Evolutionary conservation across 371 early-diverging fungal species (phyloP), one percentile per base, ranked within the genome.

Genomic region (Mortierella sp.): DNA sequence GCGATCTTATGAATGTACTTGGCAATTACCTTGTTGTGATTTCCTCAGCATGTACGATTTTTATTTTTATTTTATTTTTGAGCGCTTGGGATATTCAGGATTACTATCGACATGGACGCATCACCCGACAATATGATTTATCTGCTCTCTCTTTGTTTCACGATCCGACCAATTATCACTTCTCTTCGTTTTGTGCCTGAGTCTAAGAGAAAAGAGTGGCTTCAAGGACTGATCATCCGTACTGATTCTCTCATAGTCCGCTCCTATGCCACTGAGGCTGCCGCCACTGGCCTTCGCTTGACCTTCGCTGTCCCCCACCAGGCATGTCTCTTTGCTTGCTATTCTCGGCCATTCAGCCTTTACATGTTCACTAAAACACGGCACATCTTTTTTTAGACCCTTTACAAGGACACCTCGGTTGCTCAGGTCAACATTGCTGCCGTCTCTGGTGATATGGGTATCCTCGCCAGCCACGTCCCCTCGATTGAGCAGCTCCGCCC

Each of bases 391-490:
- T 33, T 62, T 2, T 67, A 92, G 92, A 79, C 94, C 64, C 73
- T 97, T 62, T 89, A 94, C 87, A 92, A 93, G 85, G 89, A 90
- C 73, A 74, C 84, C 66, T 91, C 92, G 79, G 97, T 96, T 67
- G 91, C 93, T 66, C 97, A 97, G 87, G 97, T 99, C 79, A 97
- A 99, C 89, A 85, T 98, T 84, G 89, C 97, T 58, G 94, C 97
- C 45, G 92, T 95, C 52, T 94, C 96, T 62, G 99, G 99, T 76
- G 97, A 97, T 84, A 95, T 99, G 95, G 99, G 98, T 97, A 94
- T 99, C 79, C 92, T 99, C 59, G 97, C 97, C 83, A 94, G 95
- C 89, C 99, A 99, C 92, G 97, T 98, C 70, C 97, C 98, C 38
- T 92, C 95, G 63, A 94, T 99, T 80, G 96, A 97, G 83, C 96